Evolutionary conservation across 257 asterid genomes (phyloP).

Genomic region (Leonotis leonurus): DNA sequence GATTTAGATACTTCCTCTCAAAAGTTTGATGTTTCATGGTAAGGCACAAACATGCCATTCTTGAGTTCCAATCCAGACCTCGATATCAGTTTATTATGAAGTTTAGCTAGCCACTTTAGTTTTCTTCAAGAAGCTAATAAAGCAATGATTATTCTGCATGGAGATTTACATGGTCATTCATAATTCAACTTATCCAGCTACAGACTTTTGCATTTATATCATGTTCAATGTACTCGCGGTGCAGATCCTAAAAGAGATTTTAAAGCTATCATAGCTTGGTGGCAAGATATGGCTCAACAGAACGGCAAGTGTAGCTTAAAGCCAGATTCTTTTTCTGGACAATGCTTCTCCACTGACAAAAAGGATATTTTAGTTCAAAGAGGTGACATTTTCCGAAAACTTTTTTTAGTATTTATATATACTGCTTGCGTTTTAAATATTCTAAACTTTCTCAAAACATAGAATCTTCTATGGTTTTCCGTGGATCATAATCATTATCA

Average conservation of each 20-base stretch:
- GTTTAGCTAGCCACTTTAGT: not conserved
- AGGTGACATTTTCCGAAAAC: slow-evolving; percentile 36
- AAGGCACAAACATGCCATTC: not conserved
- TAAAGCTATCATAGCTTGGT: slow-evolving; percentile 91
- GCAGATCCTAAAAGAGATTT: slow-evolving; percentile 67
- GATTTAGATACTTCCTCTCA: slow-evolving; percentile 1
- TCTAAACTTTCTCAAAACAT: not conserved
- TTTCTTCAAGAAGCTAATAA: not conserved
- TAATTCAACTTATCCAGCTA: slow-evolving; percentile 6
- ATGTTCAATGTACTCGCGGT: slow-evolving; percentile 2
- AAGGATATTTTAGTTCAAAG: slow-evolving; percentile 35
- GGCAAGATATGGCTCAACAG: slow-evolving; percentile 97
- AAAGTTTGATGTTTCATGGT: not conserved
- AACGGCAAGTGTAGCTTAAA: slow-evolving; percentile 48
- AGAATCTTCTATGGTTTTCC: not conserved
- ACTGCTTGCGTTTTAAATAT: not conserved
- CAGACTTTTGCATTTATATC: not conserved
- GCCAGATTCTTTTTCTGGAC: slow-evolving; percentile 24
- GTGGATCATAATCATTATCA: not conserved
- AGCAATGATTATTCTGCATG: not conserved
- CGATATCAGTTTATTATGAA: not conserved
- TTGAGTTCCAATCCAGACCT: not conserved
- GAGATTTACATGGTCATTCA: slow-evolving; percentile 1
- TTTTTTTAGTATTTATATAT: not conserved
- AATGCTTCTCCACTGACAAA: slow-evolving; percentile 27